Base-by-base conservation (phyloP, 306 rosid species). In the Begonia fuchsioides region DNA sequence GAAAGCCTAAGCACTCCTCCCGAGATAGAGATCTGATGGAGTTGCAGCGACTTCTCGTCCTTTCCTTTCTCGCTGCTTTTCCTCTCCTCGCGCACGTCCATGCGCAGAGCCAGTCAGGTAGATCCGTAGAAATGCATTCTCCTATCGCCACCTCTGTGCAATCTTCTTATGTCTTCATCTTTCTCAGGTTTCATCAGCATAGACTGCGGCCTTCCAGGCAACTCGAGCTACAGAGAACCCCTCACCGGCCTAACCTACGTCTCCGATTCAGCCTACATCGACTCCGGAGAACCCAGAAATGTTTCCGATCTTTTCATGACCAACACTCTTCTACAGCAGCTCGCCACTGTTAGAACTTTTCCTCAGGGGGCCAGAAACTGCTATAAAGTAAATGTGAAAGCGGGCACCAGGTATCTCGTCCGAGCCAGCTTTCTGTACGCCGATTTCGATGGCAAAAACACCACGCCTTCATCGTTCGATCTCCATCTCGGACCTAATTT, bases 351-450 rank as follows among this genome's bases (percentile, higher is more conserved):
- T 38, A 74, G 83, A 19, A 80, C 76, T 56, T 80, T 80, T 51
- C 90, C 90, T 1, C 44, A 41, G 26, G 90, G 90, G n/a, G 43
- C 10, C 9, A 66, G 81, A 45, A 76, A 80, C 50, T 80, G 90
- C 46, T 80, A 80, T 74, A 73, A 16, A 15, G 49, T 80, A 11
- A 64, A 52, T 17, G 65, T 74, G 12, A 56, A 56, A 1, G 39
- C 12, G 3, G 63, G 61, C 15, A 68, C 51, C 9, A 62, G 53
- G 45, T 80, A 80, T 17, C 39, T 76, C 20, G 62, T 80, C 54
- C 18, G 68, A 60, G 74, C 76, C 0, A 12, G 12, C 11, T 80
- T 80, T 61, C 13, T 55, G 1, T 73, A 73, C 51, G 83, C 74
- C 9, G 76, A 73, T 50, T 80, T 73, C 57, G 83, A 80, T 19